Evolutionary conservation across 345 rosid genomes (phyloP), one percentile per base, ranked within the genome.

Genomic region (Microthlaspi erraticum): DNA sequence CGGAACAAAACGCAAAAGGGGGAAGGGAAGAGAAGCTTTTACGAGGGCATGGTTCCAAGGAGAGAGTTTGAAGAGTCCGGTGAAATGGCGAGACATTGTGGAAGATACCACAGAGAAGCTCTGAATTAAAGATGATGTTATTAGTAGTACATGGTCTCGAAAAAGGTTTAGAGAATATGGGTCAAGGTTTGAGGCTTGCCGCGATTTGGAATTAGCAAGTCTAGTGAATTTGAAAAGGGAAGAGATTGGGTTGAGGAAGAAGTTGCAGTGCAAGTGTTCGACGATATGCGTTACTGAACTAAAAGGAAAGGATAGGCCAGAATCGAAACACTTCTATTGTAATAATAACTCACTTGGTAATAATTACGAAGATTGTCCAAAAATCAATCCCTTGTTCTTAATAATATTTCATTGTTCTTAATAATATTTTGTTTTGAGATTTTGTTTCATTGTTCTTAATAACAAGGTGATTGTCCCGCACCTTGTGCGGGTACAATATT

Each of bases 241-340:
- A 48, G 85, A 68, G 36, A 61, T n/a, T 12, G 77, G 55, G 17
- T 63, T 41, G 33, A 23, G 4, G 41, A 14, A 60, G 36, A 45
- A 60, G 19, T 57, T 29, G 74, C 41, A 71, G 78, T 68, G 78
- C 51, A 86, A 75, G 78, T 78, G 94, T 86, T 82, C 83, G 90
- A 85, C 80, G 80, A 51, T 60, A 76, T 75, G 29, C 29, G 29
- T 26, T 26, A 26, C 29, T 26, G 29, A 26, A 26, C 29, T 26
- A 26, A 26, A 26, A 26, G 4, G 29, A 26, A 26, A 26, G 29
- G 4, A 26, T 26, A 26, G 29, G 29, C 29, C 29, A 26, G 4
- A 26, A 5, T 26, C 29, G 4, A 26, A 26, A 5, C 29, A 26
- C 29, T 26, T 26, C 29, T 5, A 26, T 26, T 26, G 29, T 26